Percentiles rank a stretch among this genome's conserved stretches.
phyloP scores from a whole-genome alignment of 2,329 filamentous ascomycete species.

The Whalleya microplaca region DNA sequence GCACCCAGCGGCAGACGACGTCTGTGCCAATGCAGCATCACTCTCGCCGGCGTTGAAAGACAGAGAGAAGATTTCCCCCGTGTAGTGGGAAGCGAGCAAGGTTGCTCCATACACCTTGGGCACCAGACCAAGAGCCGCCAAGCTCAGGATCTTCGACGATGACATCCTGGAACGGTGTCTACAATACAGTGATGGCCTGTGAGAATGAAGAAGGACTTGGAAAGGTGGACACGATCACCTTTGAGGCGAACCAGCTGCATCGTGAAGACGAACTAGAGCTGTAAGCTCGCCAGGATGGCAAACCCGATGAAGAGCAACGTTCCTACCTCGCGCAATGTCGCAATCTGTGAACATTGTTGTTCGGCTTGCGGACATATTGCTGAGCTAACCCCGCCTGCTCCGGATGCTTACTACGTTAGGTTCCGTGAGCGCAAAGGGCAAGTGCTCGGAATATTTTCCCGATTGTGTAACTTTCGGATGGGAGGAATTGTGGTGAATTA shows the following conservation, averaged over 20 bases:
- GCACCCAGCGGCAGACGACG: conserved; percentile 36
- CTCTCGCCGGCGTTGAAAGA: conserved; percentile 31
- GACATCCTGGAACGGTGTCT: conserved; percentile 25
- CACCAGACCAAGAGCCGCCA: conserved; percentile 26
- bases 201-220: conserved; percentile 8
- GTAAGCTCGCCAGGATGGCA: conserved; percentile 1
- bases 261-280: conserved; percentile 2
- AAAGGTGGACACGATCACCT: conserved; percentile 20
- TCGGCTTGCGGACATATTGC: conserved; percentile 17
- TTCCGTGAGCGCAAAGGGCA: conserved; percentile 37
- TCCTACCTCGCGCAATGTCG: conserved; percentile 5
- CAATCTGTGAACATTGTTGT: conserved; percentile 12
- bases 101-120: conserved; percentile 34
- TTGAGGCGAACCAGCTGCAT: conserved; percentile 17
- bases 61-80: conserved; percentile 44
- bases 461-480: conserved; percentile 29
- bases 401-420: conserved; percentile 6
- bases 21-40: conserved; percentile 34
- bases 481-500: conserved; percentile 26
- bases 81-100: conserved; percentile 45
- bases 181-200: conserved; percentile 2
- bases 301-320: conserved; percentile 2
- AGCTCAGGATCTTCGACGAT: conserved; percentile 24
- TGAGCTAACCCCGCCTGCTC: conserved; percentile 3
- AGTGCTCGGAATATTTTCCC: conserved; percentile 33